These are phyloP conservation scores for Paramecium bursaria DNA, from an alignment of 73 alveolate genomes.

Conservation along the genomic window DNA sequence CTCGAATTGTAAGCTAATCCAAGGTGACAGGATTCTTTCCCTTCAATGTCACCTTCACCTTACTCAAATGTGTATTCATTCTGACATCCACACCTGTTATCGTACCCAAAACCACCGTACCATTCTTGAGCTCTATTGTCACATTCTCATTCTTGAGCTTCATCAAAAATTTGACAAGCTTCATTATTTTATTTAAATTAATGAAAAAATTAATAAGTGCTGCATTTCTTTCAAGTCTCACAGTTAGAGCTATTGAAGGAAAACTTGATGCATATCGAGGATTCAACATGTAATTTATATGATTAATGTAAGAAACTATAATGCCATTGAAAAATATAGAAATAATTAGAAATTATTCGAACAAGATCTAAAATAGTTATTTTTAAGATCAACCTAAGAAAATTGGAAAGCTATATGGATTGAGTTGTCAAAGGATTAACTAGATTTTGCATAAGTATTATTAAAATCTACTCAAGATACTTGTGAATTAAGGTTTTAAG, in stretches of 20 bases:
- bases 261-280: too few species aligned
- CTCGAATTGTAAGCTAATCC: constrained; percentile 98
- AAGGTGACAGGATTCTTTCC: constrained; percentile 95
- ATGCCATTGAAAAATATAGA: too few species aligned
- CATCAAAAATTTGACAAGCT: constrained; percentile 95
- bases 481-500: constrained; percentile 60
- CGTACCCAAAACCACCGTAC: constrained; percentile 97
- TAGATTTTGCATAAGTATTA: neutral
- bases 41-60: constrained; percentile 95
- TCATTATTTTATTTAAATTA: constrained; percentile 75
- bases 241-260: too few species aligned
- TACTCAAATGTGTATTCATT: constrained; percentile 95
- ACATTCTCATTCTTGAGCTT: constrained; percentile 97
- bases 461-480: constrained; percentile 22
- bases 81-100: constrained; percentile 97
- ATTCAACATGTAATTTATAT: too few species aligned
- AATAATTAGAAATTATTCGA: too few species aligned
- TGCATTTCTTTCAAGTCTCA: neutral
- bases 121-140: constrained; percentile 98
- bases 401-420: constrained; percentile 54
- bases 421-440: neutral
- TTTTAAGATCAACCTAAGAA: too few species aligned
- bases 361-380: too few species aligned
- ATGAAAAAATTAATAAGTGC: neutral
- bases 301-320: too few species aligned